Evolutionary conservation across 768 basidiomycete species (phyloP), one percentile per base, ranked within the genome.

Genomic region (Tephrocybe sp.): DNA sequence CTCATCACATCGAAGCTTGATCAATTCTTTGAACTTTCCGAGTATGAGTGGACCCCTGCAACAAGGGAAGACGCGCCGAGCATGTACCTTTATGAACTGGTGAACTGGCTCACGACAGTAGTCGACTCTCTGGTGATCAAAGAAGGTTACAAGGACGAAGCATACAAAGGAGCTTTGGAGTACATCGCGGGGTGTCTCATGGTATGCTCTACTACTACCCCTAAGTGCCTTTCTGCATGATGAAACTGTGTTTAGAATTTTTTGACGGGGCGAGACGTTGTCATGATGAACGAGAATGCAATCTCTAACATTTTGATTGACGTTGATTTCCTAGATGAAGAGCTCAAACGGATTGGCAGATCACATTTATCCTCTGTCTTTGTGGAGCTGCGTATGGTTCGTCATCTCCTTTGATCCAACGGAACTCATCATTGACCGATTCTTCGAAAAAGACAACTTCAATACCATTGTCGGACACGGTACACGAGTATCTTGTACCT

Each of bases 61-160:
- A 65, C 72, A 9, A 80, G 82, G 27, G 87, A 90, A 63, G 76
- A 79, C 50, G 83, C 83, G 28, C 92, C 95, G 36, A 95, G 92
- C 79, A 87, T 88, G 80, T 98, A 98, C 68, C 77, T 98, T 2
- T 88, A 92, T 64, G 96, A 98, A 66, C 81, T 98, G 60, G 82
- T 96, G 64, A 94, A 93, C 64, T 99, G 95, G 89, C 77, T 98
- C 44, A 95, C 88, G 31, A 97, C 95, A 1, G 90, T 97, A 47
- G 92, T 99, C 40, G 97, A 98, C 66, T 92, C 83, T 51, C 83
- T 87, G 57, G 80, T 78, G 52, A 83, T 98, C 69, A 86, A 89
- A 48, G 89, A 94, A 49, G 69, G 72, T 9, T 87, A 92, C 71
- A 95, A 94, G 68, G 89, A 92, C 45, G 85, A 91, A 56, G 92